Conservation (phyloP, 108 stramenopile genomes). For the Conticribra guillardii region DNA sequence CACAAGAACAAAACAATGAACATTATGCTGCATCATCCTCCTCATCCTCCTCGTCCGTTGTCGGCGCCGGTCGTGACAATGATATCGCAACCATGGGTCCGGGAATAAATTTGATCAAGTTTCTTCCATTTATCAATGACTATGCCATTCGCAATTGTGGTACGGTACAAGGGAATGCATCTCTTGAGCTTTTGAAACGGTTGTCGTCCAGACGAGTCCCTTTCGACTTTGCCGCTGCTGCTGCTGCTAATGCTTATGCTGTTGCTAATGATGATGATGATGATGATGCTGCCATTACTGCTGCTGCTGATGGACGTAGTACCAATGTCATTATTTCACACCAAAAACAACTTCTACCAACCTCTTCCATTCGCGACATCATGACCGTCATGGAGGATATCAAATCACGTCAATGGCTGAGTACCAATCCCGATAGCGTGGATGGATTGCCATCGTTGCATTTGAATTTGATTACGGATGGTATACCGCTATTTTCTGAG, state of each 20-base stretch:
- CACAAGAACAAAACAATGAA: too few relatives aligned
- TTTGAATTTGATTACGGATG: conserved; percentile 67
- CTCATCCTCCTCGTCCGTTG: too few relatives aligned
- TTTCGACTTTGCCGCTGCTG: conserved; percentile 10
- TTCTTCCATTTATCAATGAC: conserved; percentile 24
- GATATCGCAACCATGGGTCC: not conserved
- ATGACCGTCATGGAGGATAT: conserved; percentile 18
- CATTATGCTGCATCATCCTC: too few relatives aligned
- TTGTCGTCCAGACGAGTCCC: conserved; percentile 29
- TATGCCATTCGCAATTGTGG: conserved; percentile 22
- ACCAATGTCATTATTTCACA: conserved; percentile 26
- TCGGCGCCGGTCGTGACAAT: too few relatives aligned
- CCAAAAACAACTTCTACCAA: conserved; percentile 10
- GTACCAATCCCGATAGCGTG: conserved; percentile 76
- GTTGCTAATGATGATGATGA: not conserved
- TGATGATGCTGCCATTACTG: too few relatives aligned
- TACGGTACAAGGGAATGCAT: conserved; percentile 19
- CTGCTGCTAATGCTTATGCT: not conserved
- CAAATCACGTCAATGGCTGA: conserved; percentile 49
- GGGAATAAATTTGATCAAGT: conserved; percentile 21
- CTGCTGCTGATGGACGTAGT: not conserved
- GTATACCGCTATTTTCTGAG: conserved; percentile 56
- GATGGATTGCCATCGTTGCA: conserved; percentile 79
- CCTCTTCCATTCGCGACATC: conserved; percentile 1
- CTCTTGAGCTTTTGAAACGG: conserved; percentile 14